Base-by-base conservation (phyloP, 768 basidiomycete genomes). In the Termitomyces sp. region DNA sequence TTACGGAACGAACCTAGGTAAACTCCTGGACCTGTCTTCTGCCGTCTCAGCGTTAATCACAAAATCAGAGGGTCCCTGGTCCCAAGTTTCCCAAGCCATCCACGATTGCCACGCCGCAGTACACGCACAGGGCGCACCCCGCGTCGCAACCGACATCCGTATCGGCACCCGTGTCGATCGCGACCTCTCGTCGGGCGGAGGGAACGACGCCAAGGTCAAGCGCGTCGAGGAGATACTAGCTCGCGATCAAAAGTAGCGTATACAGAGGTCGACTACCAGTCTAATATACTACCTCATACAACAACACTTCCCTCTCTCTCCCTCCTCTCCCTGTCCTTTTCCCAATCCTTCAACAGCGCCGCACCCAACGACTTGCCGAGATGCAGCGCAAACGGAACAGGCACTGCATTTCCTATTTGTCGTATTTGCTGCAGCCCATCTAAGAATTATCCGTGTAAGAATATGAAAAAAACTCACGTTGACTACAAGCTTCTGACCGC, bases 31-130 rank as follows among this genome's bases (percentile, higher is more conserved):
- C 40, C 16, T 16, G 20, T 46, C 42, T 24, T 22, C 52, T 18
- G 46, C 57, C 22, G 42, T 32, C 12, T 52, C 51, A 58, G 16
- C 36, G 18, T 46, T 40, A 11, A 55, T 40, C 51, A 28, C 15
- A 38, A 28, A 28, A 39, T 24, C 65, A 83, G 91, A 96, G 74
- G 94, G 95, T 5, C 89, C 92, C 0, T 98, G 93, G 94, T 79
- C 82, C 24, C 78, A 85, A 55, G 96, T 98, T 44, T 88, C 84
- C 60, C 80, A 89, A 66, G 93, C 89, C 2, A 97, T 98, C 63
- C 91, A 94, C 65, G 91, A 90, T 62, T 97, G 94, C 70, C 96
- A 98, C 70, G 82, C 82, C 28, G 93, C 92, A 1, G 89, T 95
- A 6, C 94, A 96, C 64, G 85, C 83, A 0, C 81, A 84, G 70